These are phyloP conservation scores for Starmerella etchellsii DNA, from an alignment of 805 yeast genomes.

Conservation along the genomic window DNA sequence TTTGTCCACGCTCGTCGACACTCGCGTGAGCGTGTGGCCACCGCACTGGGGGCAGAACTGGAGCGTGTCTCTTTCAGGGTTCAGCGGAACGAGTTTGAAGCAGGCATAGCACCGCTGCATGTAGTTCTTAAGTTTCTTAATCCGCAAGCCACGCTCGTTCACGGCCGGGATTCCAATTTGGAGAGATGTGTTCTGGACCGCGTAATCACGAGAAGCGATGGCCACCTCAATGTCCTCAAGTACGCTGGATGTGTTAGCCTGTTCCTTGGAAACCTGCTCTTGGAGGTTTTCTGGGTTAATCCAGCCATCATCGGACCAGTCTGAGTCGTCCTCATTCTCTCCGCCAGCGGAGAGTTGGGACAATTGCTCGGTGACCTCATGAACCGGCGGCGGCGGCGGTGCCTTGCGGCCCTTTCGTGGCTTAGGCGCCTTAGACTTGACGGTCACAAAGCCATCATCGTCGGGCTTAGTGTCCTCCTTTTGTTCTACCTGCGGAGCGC, in stretches of 20 bases:
- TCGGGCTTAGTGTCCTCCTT: slow-evolving; percentile 4
- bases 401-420: background rate
- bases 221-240: slow-evolving; percentile 52
- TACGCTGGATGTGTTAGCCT: slow-evolving; percentile 42
- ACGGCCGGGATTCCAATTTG: slow-evolving; percentile 80
- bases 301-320: slow-evolving; percentile 83
- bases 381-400: background rate
- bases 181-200: slow-evolving; percentile 87
- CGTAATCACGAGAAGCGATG: slow-evolving; percentile 89
- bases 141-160: slow-evolving; percentile 75
- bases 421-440: slow-evolving; percentile 14
- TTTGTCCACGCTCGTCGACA: slow-evolving; percentile 64
- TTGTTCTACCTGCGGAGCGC: background rate
- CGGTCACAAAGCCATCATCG: slow-evolving; percentile 20
- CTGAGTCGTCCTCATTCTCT: slow-evolving; percentile 41
- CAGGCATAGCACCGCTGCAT: slow-evolving; percentile 98
- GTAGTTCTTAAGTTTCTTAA: slow-evolving; percentile 73
- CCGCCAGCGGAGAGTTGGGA: slow-evolving; percentile 3
- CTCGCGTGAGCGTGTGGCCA: slow-evolving; percentile 76
- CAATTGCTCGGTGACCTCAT: background rate
- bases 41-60: slow-evolving; percentile 96
- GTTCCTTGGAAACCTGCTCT: slow-evolving; percentile 57
- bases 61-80: slow-evolving; percentile 27
- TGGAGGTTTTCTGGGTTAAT: slow-evolving; percentile 76
- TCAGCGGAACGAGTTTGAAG: slow-evolving; percentile 64